Base-by-base conservation (phyloP, 2,329 filamentous ascomycete species). In the Harringtonia aguacate region DNA sequence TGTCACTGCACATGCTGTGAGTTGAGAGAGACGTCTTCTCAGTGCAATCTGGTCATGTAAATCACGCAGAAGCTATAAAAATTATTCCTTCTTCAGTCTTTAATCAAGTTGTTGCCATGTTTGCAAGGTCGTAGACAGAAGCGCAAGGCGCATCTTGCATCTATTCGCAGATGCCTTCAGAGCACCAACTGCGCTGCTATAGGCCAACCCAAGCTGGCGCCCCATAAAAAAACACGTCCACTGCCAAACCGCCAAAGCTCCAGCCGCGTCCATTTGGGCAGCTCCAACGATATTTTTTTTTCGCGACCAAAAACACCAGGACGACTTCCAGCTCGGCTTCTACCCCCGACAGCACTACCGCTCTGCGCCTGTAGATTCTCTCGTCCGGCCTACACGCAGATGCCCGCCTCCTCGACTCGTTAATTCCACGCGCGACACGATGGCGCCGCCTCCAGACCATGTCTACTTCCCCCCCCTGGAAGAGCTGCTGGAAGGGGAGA, bases 391-490 rank as follows among this genome's bases (percentile, higher is more conserved):
- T n/a, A 13, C 20, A 36, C 18, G 39, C 43, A 18, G 39, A 48
- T 46, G 46, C 37, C 39, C 18, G 21, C 44, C 29, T 28, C n/a
- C 13, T 18, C 29, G n/a, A 15, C 24, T 27, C 27, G 37, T 24
- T 21, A 8, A 22, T 24, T 18, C 29, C 15, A 12, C 36, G 20
- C 34, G 34, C n/a, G n/a, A 62, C 68, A 70, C 65, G 69, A 88
- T 87, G 83, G 82, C 79, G 69, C 73, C 80, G 64, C 68, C 77
- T 59, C 73, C 77, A 58, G 81, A 84, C 66, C 69, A 70, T 58
- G 71, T 75, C 61, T 92, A 89, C 67, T 84, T 94, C 58, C 86
- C 89, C 58, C 79, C 87, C 58, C 73, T 95, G 64, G 84, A 87
- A 64, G 80, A 84, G 60, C 94, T 86, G 67, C 74, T 97, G 57